Evolutionary conservation across 2,329 filamentous ascomycete species (phyloP).

Genomic region (Fusarium liriodendri): DNA sequence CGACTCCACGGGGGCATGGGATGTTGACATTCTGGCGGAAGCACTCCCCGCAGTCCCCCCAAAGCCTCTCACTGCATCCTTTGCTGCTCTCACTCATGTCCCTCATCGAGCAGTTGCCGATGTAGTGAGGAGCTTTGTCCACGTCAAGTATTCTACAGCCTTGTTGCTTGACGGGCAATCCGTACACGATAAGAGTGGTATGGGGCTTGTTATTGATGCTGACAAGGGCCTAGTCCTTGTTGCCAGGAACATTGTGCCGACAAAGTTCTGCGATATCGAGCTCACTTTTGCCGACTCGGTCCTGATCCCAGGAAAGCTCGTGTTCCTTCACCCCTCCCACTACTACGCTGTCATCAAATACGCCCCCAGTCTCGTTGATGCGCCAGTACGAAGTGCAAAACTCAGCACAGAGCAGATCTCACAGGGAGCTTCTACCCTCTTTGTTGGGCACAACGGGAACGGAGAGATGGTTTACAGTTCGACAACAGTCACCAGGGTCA

Average conservation of each 20-base stretch:
- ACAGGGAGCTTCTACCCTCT: slow-evolving; percentile 93
- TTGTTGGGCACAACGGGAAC: slow-evolving; percentile 96
- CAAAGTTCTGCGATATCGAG: slow-evolving; percentile 95
- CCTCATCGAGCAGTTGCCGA: slow-evolving; percentile 89
- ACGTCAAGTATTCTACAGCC: slow-evolving; percentile 91
- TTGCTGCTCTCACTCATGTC: slow-evolving; percentile 90
- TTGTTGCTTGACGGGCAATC: slow-evolving; percentile 84
- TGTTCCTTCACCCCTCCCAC: slow-evolving; percentile 95
- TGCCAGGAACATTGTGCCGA: slow-evolving; percentile 91
- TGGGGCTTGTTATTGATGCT: slow-evolving; percentile 94
- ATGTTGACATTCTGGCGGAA: slow-evolving; percentile 87
- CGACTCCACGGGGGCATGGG: slow-evolving; percentile 90
- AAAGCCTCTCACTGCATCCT: slow-evolving; percentile 82
- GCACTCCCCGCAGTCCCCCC: slow-evolving; percentile 79
- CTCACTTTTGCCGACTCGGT: slow-evolving; percentile 98
- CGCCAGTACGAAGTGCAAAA: slow-evolving; percentile 88
- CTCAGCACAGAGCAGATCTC: slow-evolving; percentile 85
- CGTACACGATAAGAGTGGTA: slow-evolving; percentile 82
- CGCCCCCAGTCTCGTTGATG: slow-evolving; percentile 89
- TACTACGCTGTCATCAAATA: slow-evolving; percentile 98
- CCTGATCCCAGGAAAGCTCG: slow-evolving; percentile 90
- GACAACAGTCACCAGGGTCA: slow-evolving; percentile 96
- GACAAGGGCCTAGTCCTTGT: slow-evolving; percentile 95
- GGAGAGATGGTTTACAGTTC: slow-evolving; percentile 92
- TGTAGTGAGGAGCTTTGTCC: slow-evolving; percentile 92